Percentiles rank a stretch among this genome's conserved stretches.
Conservation (phyloP, 2,329 filamentous ascomycete species). For the Lecanicillium sp. region DNA sequence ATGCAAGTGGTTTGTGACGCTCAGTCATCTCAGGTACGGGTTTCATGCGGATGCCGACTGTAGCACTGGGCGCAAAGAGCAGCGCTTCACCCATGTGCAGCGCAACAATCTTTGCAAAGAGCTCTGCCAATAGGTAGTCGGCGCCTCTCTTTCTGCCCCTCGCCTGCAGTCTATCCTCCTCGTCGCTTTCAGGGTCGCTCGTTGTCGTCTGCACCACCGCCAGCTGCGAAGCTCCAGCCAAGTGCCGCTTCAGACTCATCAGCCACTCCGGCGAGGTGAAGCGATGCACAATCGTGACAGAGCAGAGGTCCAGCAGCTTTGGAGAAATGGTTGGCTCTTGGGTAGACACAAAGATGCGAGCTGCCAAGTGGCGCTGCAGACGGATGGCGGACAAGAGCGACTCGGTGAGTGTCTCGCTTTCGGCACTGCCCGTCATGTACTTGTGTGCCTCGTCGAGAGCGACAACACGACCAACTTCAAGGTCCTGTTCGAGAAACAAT, state of each 20-base stretch:
- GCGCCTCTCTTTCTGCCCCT: background rate
- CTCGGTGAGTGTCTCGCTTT: constrained; percentile 49
- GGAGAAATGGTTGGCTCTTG: constrained; percentile 66
- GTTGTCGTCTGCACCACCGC: background rate
- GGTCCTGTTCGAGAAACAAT: constrained; percentile 50
- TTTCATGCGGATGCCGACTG: constrained; percentile 21
- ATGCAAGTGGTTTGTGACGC: no score
- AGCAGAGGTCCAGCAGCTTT: constrained; percentile 59
- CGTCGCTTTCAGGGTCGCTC: background rate
- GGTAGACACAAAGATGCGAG: constrained; percentile 60
- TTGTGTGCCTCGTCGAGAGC: constrained; percentile 72
- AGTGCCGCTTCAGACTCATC: constrained; percentile 25
- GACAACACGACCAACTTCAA: constrained; percentile 46
- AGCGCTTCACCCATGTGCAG: constrained; percentile 37
- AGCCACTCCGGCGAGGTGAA: constrained; percentile 60
- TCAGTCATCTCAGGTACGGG: background rate
- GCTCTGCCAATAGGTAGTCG: constrained; percentile 11
- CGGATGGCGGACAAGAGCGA: constrained; percentile 53
- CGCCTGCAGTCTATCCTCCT: background rate
- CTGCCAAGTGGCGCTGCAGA: constrained; percentile 59
- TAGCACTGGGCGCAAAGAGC: constrained; percentile 37
- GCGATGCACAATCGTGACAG: constrained; percentile 58
- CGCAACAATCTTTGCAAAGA: constrained; percentile 34
- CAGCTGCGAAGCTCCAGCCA: constrained; percentile 25
- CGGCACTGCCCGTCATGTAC: constrained; percentile 51